Evolutionary conservation across 169 alveolate genomes (phyloP), one percentile per base, ranked within the genome.

Genomic region (Neospora caninum): DNA sequence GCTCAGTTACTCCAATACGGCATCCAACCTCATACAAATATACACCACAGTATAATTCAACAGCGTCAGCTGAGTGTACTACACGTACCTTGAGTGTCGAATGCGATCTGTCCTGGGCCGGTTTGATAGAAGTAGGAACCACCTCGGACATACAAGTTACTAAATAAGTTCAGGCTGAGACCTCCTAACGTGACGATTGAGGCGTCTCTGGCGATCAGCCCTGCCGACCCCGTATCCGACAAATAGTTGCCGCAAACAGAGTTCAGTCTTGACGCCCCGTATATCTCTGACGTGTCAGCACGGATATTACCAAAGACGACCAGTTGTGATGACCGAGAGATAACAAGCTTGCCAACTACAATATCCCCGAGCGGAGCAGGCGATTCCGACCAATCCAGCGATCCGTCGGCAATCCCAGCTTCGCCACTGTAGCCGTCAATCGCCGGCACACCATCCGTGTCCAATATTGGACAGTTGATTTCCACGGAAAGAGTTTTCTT

Each of bases 221-320:
- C 84, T 2, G 84, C 84, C 20, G 84, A 1, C 25, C n/a, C 84
- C 0, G 43, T 36, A 73, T 73, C 84, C 2, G 84, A 73, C 27
- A 73, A 73, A n/a, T 34, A 73, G n/a, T 73, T 73, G 39, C 84
- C 84, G 25, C 84, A 73, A 10, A 73, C 42, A 6, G 84, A 73
- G 43, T 73, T 73, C 39, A 73, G 43, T n/a, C 84, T 18, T 34
- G 84, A 31, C 9, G 84, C 84, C 1, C 84, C 84, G 42, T 73
- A 73, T 13, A 73, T 34, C 84, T 73, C 84, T 73, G 84, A 31
- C n/a, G 84, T 43, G 20, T 31, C 84, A 9, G 84, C 84, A 31
- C 42, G 39, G 27, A 73, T 36, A 73, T 73, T 73, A 2, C 84
- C 84, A n/a, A 73, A 73, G 43, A n/a, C 84, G 84, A 73, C n/a